These are phyloP conservation scores for Paraphaeosphaeria sporulosa DNA, from an alignment of 2,329 filamentous ascomycete genomes.

Conservation along the genomic window DNA sequence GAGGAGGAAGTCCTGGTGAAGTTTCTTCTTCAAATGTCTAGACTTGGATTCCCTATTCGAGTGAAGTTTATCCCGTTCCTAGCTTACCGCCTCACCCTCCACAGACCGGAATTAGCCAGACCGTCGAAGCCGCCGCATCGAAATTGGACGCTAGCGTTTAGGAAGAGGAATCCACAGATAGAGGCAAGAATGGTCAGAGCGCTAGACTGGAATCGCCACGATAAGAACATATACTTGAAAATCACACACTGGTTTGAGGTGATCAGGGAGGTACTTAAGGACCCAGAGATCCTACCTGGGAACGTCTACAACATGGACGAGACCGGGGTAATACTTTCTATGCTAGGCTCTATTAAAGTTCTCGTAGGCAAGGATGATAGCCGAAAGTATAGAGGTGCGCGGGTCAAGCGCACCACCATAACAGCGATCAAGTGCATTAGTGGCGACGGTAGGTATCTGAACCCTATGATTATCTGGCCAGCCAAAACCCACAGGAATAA, in stretches of 20 bases:
- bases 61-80: constrained; percentile 28
- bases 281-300: constrained; percentile 20
- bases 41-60: constrained; percentile 25
- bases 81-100: no score
- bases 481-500: constrained; percentile 21
- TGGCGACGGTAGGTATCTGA: constrained; percentile 20
- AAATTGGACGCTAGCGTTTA: constrained; percentile 19
- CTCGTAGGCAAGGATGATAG: constrained; percentile 3
- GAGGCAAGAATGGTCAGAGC: constrained; percentile 19
- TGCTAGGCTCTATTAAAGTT: constrained; percentile 4
- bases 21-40: constrained; percentile 25
- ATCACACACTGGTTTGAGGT: constrained; percentile 17
- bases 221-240: constrained; percentile 26
- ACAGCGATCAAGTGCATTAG: constrained; percentile 21
- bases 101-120: constrained; percentile 13
- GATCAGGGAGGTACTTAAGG: constrained; percentile 5
- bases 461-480: constrained; percentile 22
- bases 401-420: constrained; percentile 18
- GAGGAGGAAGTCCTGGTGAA: constrained; percentile 39
- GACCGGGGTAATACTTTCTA: constrained; percentile 14
- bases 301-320: constrained; percentile 28
- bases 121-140: constrained; percentile 14
- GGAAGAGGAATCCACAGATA: constrained; percentile 19
- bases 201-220: constrained; percentile 23
- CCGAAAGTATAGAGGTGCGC: neutral